Conservation (phyloP, 2,329 filamentous ascomycete genomes). For the Claviceps paspali region DNA sequence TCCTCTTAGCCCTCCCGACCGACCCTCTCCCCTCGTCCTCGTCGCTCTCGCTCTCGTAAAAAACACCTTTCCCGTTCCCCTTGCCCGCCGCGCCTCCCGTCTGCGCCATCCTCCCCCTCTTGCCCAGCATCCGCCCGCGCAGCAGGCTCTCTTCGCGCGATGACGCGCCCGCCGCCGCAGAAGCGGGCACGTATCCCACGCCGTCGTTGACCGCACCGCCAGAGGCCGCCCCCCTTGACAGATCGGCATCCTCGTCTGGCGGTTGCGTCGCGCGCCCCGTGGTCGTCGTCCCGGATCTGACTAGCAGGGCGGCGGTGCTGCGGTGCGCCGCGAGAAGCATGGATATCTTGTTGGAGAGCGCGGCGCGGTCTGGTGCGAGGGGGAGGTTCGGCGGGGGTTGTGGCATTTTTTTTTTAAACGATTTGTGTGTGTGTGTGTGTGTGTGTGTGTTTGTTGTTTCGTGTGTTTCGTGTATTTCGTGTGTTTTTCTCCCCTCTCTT, state of each 20-base stretch:
- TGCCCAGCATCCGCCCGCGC: slow-evolving; percentile 7
- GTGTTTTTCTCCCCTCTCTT: too few relatives aligned
- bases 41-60: slow-evolving; percentile 18
- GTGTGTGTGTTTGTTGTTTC: too few relatives aligned
- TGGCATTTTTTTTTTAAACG: neutral
- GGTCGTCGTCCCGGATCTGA: too few relatives aligned
- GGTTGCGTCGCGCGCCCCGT: too few relatives aligned
- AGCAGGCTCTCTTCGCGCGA: slow-evolving; percentile 1
- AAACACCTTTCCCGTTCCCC: too few relatives aligned
- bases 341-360: slow-evolving; percentile 27
- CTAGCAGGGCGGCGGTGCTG: too few relatives aligned
- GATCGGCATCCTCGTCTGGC: too few relatives aligned
- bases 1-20: slow-evolving; percentile 15
- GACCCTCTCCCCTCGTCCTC: slow-evolving; percentile 22
- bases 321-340: slow-evolving; percentile 22
- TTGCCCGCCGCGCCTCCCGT: slow-evolving; percentile 4
- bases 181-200: slow-evolving; percentile 24
- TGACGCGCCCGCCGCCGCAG: slow-evolving; percentile 13
- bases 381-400: slow-evolving; percentile 12
- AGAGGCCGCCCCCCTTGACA: too few relatives aligned
- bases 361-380: slow-evolving; percentile 21
- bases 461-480: too few relatives aligned
- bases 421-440: neutral
- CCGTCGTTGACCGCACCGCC: too few relatives aligned
- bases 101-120: slow-evolving; percentile 6